These are phyloP conservation scores for Pythium vanterpoolii DNA, from an alignment of 352 stramenopile genomes.

Conservation along the genomic window DNA sequence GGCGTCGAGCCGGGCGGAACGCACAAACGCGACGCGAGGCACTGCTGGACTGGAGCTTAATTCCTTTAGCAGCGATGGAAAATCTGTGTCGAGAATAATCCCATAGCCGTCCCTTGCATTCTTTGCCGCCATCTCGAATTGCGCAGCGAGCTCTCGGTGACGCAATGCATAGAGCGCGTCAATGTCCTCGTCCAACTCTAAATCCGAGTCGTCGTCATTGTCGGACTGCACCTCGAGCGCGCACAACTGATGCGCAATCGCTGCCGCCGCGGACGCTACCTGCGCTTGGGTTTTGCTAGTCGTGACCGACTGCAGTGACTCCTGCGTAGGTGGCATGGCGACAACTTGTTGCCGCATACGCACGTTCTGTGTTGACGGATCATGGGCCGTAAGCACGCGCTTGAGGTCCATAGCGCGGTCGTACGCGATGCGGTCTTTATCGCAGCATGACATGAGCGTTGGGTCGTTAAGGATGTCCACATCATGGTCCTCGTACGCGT, in stretches of 20 bases:
- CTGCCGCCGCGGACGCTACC: not conserved
- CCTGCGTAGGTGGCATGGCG: slow-evolving; percentile 24
- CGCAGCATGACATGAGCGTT: slow-evolving; percentile 65
- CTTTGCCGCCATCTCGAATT: slow-evolving; percentile 40
- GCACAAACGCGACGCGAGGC: slow-evolving; percentile 42
- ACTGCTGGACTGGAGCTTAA: slow-evolving; percentile 34
- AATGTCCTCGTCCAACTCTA: slow-evolving; percentile 46
- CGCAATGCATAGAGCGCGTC: slow-evolving; percentile 36
- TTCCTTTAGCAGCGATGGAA: slow-evolving; percentile 34
- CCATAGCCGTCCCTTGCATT: slow-evolving; percentile 54
- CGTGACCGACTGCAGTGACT: not conserved
- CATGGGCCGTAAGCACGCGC: slow-evolving; percentile 46
- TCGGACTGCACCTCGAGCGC: slow-evolving; percentile 19
- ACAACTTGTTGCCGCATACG: slow-evolving; percentile 61
- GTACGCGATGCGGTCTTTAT: slow-evolving; percentile 52
- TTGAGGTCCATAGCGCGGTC: slow-evolving; percentile 68
- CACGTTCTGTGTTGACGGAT: slow-evolving; percentile 50
- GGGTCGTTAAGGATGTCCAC: slow-evolving; percentile 48
- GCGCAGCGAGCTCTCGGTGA: slow-evolving; percentile 41
- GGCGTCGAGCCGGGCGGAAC: slow-evolving; percentile 1
- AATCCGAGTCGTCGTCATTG: slow-evolving; percentile 27
- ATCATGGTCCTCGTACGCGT: slow-evolving; percentile 29
- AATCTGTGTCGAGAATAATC: slow-evolving; percentile 33
- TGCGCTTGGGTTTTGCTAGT: slow-evolving; percentile 5
- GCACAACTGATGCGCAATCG: slow-evolving; percentile 7